phyloP scores from a whole-genome alignment of 1,284 basidiomycete genomes.

The Sutorius eximius region DNA sequence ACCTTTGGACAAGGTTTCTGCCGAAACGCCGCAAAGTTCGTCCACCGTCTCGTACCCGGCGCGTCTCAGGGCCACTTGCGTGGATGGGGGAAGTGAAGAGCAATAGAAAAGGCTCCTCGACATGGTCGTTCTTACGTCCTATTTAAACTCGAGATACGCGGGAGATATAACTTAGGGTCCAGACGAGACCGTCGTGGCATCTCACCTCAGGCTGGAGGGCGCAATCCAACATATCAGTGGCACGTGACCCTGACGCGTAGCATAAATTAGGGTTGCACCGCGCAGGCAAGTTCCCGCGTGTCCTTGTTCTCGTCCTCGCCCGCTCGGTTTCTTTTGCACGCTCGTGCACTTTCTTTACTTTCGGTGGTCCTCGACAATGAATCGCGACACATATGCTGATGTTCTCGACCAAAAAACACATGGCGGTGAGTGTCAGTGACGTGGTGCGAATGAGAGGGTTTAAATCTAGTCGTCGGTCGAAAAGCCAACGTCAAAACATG shows the following conservation, averaged over 20 bases:
- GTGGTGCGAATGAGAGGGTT: neutral
- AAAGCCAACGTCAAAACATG: constrained; percentile 9
- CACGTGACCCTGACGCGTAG: constrained; percentile 37
- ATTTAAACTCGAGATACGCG: neutral
- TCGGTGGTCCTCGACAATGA: constrained; percentile 17
- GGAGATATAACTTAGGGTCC: constrained; percentile 2
- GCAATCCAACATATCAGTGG: constrained; percentile 17
- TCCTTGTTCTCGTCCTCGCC: constrained; percentile 22
- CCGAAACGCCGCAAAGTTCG: constrained; percentile 42
- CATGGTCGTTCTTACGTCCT: constrained; percentile 19
- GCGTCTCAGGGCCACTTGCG: constrained; percentile 40
- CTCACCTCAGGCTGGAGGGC: constrained; percentile 12
- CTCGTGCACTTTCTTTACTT: constrained; percentile 4
- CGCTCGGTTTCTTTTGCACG: constrained; percentile 12
- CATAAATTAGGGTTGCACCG: constrained; percentile 29
- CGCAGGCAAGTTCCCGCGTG: constrained; percentile 16
- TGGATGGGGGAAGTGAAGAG: constrained; percentile 27
- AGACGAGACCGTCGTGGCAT: neutral
- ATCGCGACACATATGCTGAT: constrained; percentile 28
- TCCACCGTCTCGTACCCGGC: constrained; percentile 53
- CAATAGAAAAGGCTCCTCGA: constrained; percentile 32
- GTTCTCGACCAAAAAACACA: constrained; percentile 6
- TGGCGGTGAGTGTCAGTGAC: constrained; percentile 15
- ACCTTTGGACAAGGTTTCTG: constrained; percentile 49
- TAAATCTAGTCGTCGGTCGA: neutral